Percentiles rank a stretch among this genome's conserved stretches.
phyloP scores from a whole-genome alignment of 345 rosid genomes.

The Cardamine chenopodiifolia region DNA sequence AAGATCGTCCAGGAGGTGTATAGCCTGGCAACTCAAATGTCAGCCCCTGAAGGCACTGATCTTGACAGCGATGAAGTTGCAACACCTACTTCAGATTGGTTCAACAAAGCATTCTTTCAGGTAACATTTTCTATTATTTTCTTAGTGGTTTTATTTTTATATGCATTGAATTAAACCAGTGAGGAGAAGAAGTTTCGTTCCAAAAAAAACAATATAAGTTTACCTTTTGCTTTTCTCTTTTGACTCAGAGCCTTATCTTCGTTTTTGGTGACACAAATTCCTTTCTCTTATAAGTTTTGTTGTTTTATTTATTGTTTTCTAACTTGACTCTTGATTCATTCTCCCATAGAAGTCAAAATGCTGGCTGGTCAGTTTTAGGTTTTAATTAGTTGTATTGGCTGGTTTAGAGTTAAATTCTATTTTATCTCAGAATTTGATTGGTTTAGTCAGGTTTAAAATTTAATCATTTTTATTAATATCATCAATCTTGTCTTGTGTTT shows the following conservation, averaged over 20 bases:
- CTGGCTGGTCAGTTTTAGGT: neutral
- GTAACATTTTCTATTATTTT: neutral
- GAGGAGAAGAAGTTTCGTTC: no score
- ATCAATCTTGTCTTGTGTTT: neutral
- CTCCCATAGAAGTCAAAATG: no score
- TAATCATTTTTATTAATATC: no score
- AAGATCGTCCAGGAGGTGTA: neutral
- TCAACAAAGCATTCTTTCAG: neutral
- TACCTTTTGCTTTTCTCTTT: no score
- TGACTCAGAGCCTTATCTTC: no score
- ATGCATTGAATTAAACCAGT: no score
- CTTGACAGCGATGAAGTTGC: neutral
- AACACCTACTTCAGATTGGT: no score
- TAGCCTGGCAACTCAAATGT: neutral
- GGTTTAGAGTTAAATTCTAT: neutral
- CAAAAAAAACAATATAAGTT: no score
- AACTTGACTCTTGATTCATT: no score
- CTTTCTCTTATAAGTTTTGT: no score
- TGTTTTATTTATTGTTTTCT: no score
- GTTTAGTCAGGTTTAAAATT: neutral
- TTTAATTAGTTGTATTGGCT: neutral
- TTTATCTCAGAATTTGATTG: neutral
- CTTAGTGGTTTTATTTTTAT: neutral
- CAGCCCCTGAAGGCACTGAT: neutral
- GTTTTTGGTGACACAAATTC: no score